These are phyloP conservation scores for Kurtzmaniella cleridarum DNA, from an alignment of 805 yeast genomes.

Conservation along the genomic window DNA sequence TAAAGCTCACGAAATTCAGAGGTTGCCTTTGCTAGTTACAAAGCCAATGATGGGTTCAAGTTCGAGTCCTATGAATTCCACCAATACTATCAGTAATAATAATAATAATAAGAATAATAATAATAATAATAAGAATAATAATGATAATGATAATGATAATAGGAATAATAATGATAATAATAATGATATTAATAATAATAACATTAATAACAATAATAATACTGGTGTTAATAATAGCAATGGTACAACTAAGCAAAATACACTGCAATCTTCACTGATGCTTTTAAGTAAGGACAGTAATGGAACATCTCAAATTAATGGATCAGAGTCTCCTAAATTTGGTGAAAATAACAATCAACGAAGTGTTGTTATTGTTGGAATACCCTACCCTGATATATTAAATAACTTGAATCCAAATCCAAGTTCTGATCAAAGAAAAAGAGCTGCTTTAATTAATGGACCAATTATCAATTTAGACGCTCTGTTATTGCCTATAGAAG, in stretches of 20 bases:
- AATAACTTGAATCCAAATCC: constrained; percentile 32
- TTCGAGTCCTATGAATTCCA: constrained; percentile 1
- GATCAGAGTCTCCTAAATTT: too few species aligned
- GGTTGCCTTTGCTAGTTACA: constrained; percentile 29
- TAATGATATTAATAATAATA: too few species aligned
- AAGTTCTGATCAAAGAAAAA: constrained; percentile 66
- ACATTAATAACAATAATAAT: too few species aligned
- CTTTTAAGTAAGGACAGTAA: constrained; percentile 16
- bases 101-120: too few species aligned
- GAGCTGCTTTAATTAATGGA: constrained; percentile 71
- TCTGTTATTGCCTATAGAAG: constrained; percentile 41
- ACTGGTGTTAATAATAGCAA: too few species aligned
- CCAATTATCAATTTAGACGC: constrained; percentile 82
- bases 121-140: too few species aligned
- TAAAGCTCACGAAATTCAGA: constrained; percentile 25
- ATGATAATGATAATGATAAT: too few species aligned
- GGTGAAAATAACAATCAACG: constrained; percentile 25
- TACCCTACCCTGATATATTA: constrained; percentile 35
- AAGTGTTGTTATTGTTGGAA: constrained; percentile 33
- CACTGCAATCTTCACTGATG: constrained; percentile 31
- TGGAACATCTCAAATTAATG: neutral
- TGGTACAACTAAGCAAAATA: constrained; percentile 20
- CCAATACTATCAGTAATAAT: too few species aligned
- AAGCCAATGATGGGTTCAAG: constrained; percentile 20
- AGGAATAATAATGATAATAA: too few species aligned